A percentile compares a stretch with the other conserved stretches of the same genome.
phyloP scores from a whole-genome alignment of 1,284 basidiomycete genomes.

The Neolentinus lepideus region DNA sequence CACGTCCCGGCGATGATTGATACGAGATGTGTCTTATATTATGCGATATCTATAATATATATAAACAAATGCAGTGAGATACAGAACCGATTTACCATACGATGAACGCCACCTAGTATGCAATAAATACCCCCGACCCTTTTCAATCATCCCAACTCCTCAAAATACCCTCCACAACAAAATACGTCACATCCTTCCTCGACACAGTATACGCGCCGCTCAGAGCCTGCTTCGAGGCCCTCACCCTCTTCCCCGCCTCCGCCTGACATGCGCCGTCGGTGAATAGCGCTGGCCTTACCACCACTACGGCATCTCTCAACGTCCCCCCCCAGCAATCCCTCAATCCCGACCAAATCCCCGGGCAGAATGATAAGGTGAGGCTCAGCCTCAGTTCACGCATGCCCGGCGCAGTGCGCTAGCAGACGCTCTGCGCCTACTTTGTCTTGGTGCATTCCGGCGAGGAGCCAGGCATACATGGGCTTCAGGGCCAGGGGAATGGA shows the following conservation, averaged over 20 bases:
- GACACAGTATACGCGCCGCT: slow-evolving; percentile 36
- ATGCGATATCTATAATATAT: no score
- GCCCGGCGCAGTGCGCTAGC: slow-evolving; percentile 36
- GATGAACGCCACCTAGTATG: no score
- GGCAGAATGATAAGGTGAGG: slow-evolving; percentile 30
- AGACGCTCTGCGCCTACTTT: slow-evolving; percentile 49
- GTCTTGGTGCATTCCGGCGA: slow-evolving; percentile 42
- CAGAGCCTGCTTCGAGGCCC: slow-evolving; percentile 27
- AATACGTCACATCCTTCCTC: slow-evolving; percentile 57
- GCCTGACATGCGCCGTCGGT: slow-evolving; percentile 35
- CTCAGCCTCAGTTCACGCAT: slow-evolving; percentile 36
- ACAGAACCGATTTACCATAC: no score
- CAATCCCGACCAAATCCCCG: slow-evolving; percentile 22
- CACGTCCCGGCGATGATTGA: no score
- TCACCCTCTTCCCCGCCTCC: slow-evolving; percentile 2
- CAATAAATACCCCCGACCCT: slow-evolving; percentile 36
- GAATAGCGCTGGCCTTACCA: slow-evolving; percentile 49
- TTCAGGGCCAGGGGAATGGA: slow-evolving; percentile 41
- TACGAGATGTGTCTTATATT: no score
- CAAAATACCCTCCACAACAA: slow-evolving; percentile 43
- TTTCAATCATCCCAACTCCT: slow-evolving; percentile 45
- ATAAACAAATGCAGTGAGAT: no score
- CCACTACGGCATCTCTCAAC: slow-evolving; percentile 30
- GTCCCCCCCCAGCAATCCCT: slow-evolving; percentile 35
- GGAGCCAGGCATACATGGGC: slow-evolving; percentile 35